Percentiles rank a stretch among this genome's conserved stretches.
phyloP scores from a whole-genome alignment of 208 protist species.

The Porcisia hertigi region DNA sequence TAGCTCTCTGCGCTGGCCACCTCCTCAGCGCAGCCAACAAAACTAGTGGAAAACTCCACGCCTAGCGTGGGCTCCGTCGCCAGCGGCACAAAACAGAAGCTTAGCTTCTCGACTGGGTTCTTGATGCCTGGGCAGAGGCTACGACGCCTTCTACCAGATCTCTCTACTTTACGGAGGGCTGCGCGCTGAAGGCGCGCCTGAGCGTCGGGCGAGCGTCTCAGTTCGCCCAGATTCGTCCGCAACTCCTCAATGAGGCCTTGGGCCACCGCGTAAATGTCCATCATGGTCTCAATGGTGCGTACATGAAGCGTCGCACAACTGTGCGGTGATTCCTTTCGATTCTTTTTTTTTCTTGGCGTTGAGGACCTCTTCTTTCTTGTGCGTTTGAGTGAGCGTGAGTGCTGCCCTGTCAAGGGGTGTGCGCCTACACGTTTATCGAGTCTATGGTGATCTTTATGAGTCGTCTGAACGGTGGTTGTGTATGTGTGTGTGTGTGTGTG shows the following conservation, averaged over 20 bases:
- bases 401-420: background rate
- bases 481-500: background rate
- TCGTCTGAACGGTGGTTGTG: background rate
- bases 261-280: slow-evolving; percentile 11
- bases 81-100: slow-evolving; percentile 21
- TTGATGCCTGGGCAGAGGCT: slow-evolving; percentile 3
- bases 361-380: background rate
- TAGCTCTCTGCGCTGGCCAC: background rate
- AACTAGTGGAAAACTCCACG: slow-evolving; percentile 10
- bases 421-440: background rate
- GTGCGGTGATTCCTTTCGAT: background rate
- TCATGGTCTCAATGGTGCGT: background rate
- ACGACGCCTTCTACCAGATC: background rate
- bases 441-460: background rate
- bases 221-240: slow-evolving; percentile 8
- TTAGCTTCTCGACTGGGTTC: background rate
- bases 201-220: slow-evolving; percentile 1
- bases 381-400: background rate
- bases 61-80: slow-evolving; percentile 25
- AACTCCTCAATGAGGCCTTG: slow-evolving; percentile 9
- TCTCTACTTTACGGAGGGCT: background rate
- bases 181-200: slow-evolving; percentile 7
- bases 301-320: too few relatives aligned
- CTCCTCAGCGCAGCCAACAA: background rate
- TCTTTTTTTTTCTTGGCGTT: background rate